phyloP scores from a whole-genome alignment of 75 land plant species.

The Cupressus sempervirens region DNA sequence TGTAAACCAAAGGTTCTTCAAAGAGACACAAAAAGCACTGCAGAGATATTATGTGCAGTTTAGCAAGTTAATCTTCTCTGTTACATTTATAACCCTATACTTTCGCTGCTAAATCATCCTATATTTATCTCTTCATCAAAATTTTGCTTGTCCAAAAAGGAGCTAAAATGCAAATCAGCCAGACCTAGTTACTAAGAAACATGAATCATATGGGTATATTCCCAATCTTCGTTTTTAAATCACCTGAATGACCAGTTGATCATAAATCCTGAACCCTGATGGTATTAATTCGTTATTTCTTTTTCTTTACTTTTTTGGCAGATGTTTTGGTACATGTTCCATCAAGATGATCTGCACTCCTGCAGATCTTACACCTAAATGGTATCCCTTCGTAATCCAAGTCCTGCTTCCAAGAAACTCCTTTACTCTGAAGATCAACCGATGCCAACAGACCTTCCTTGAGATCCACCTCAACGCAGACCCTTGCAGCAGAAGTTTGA shows the following conservation, averaged over 20 bases:
- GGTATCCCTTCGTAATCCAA: slow-evolving; percentile 5
- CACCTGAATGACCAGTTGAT: background rate
- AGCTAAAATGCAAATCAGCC: background rate
- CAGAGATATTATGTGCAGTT: background rate
- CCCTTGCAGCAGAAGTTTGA: background rate
- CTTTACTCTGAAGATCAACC: background rate
- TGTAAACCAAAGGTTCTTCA: background rate
- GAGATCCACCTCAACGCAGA: slow-evolving; percentile 7
- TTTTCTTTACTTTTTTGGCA: background rate
- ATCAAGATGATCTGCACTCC: background rate
- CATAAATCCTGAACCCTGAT: background rate
- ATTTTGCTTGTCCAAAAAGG: background rate
- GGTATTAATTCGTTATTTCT: background rate
- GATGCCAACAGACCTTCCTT: background rate
- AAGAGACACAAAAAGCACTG: background rate
- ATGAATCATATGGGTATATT: background rate
- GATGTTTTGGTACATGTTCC: background rate
- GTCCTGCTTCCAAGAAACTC: background rate
- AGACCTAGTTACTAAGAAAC: background rate
- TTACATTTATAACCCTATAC: background rate
- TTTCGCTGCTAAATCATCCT: background rate
- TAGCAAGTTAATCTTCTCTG: background rate
- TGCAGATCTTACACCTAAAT: background rate
- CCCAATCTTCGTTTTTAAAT: background rate
- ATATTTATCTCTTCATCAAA: background rate